Evolutionary conservation across 2,329 filamentous ascomycete genomes (phyloP).

Genomic region (Davidsoniella neocaledoniae): DNA sequence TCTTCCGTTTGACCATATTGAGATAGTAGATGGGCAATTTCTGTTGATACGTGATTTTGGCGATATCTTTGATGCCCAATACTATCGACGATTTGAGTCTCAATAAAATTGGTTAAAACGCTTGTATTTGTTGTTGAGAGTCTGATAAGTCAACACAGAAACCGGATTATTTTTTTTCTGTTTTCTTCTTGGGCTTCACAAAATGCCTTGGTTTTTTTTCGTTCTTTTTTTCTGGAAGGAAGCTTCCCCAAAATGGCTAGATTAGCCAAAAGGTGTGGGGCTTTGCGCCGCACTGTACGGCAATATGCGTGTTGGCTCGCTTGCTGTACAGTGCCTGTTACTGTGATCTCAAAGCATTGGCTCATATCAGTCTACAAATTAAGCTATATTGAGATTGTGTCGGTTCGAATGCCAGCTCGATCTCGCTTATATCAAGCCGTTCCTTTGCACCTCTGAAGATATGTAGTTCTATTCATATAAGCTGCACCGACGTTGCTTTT

Average conservation of each 20-base stretch:
- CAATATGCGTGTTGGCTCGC: neutral
- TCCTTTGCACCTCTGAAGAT: no score
- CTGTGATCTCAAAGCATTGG: neutral
- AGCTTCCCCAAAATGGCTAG: neutral
- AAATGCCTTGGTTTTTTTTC: neutral
- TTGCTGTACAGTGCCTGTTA: neutral
- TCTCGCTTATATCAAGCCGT: no score
- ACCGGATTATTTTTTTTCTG: neutral
- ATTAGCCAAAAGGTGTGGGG: neutral
- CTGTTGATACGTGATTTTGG: neutral
- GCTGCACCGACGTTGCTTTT: no score
- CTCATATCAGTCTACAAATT: no score
- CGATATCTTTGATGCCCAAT: neutral
- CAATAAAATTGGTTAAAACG: neutral
- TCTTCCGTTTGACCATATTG: slow-evolving; percentile 42
- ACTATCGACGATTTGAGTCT: no score
- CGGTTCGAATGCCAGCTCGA: no score
- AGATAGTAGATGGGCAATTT: neutral
- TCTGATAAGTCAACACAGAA: neutral
- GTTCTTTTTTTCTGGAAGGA: slow-evolving; percentile 4
- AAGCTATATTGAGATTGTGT: no score
- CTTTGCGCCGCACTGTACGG: slow-evolving; percentile 8
- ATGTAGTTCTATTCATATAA: no score
- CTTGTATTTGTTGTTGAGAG: neutral
- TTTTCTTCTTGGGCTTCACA: neutral